These are phyloP conservation scores for Verbena officinalis DNA, from an alignment of 257 asterid species.

Conservation along the genomic window DNA sequence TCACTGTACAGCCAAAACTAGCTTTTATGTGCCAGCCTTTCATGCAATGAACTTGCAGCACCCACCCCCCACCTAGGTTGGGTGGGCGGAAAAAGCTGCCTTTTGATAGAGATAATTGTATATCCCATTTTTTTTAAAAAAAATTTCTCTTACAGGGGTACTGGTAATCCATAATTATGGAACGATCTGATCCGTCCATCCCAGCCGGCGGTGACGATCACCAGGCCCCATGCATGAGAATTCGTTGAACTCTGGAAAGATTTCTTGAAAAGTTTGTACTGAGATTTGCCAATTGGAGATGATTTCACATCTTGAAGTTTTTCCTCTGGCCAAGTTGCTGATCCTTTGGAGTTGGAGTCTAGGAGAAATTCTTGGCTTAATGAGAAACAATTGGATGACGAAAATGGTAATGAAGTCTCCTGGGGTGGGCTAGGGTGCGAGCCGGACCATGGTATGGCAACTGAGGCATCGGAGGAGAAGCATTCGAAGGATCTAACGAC, in stretches of 20 bases:
- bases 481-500: constrained; percentile 59
- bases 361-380: constrained; percentile 56
- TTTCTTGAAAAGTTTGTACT: constrained; percentile 63
- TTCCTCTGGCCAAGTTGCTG: constrained; percentile 99
- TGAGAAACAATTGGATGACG: constrained; percentile 57
- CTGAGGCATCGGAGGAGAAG: constrained; percentile 67
- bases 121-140: background rate
- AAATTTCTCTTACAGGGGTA: constrained; percentile 44
- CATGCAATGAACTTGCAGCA: constrained; percentile 35
- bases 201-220: constrained; percentile 84
- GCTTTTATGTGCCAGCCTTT: constrained; percentile 43
- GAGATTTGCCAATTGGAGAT: constrained; percentile 62
- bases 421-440: constrained; percentile 36
- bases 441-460: constrained; percentile 91
- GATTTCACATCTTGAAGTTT: constrained; percentile 70
- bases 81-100: constrained; percentile 29
- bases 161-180: constrained; percentile 88
- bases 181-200: constrained; percentile 88
- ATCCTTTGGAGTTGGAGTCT: constrained; percentile 62
- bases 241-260: constrained; percentile 67
- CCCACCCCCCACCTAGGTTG: background rate
- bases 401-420: constrained; percentile 46
- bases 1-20: constrained; percentile 32
- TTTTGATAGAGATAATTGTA: constrained; percentile 3
- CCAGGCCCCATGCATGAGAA: constrained; percentile 85